Conservation (phyloP, 2,329 filamentous ascomycete species). For the Stromatinia cepivora region DNA sequence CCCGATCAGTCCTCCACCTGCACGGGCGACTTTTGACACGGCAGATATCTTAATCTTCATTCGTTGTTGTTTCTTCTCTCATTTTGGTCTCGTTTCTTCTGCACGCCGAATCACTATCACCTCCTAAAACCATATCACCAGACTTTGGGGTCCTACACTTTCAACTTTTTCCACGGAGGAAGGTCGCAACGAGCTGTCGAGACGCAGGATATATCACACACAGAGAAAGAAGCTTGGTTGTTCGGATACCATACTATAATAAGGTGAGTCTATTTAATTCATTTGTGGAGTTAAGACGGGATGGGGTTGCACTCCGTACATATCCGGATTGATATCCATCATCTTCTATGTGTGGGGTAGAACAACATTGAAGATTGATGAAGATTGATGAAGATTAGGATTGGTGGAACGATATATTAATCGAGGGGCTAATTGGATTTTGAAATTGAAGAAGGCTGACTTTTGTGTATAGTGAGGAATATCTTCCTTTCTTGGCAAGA, state of each 20-base stretch:
- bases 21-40: not conserved
- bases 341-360: not conserved
- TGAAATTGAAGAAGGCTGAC: conserved; percentile 7
- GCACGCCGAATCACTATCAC: conserved; percentile 13
- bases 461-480: not conserved
- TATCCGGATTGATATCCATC: too few species aligned
- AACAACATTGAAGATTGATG: not conserved
- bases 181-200: not conserved
- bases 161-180: not conserved
- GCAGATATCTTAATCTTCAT: conserved; percentile 1
- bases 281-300: conserved; percentile 8
- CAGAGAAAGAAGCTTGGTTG: not conserved
- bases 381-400: not conserved
- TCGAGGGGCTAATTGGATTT: not conserved
- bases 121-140: not conserved
- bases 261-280: not conserved
- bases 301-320: not conserved
- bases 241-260: not conserved
- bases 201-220: conserved; percentile 10
- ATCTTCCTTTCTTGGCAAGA: not conserved
- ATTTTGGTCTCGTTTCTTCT: not conserved
- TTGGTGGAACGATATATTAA: not conserved
- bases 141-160: not conserved
- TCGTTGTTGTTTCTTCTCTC: not conserved
- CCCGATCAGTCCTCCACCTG: not conserved